Conservation (phyloP, 805 yeast genomes). For the Candida andamanensis region DNA sequence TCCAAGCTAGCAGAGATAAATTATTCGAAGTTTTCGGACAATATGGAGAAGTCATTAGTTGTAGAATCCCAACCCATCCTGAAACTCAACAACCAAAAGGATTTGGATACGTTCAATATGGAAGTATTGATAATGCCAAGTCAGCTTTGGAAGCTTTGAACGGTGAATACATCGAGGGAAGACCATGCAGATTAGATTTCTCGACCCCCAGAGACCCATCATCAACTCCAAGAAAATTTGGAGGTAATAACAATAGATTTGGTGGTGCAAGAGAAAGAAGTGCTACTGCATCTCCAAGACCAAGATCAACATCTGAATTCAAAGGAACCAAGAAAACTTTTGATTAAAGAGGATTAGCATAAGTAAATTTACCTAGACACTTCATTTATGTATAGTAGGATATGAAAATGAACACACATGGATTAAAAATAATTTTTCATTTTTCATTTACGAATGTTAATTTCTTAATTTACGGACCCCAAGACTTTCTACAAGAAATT, state of each 20-base stretch:
- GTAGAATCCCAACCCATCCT: constrained; percentile 96
- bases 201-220: constrained; percentile 78
- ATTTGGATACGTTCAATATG: constrained; percentile 94
- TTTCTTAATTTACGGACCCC: too few species aligned
- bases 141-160: constrained; percentile 81
- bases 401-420: constrained; percentile 1
- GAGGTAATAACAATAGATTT: constrained; percentile 36
- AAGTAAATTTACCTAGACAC: constrained; percentile 3
- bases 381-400: constrained; percentile 6
- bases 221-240: constrained; percentile 24
- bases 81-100: constrained; percentile 99
- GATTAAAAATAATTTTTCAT: too few species aligned
- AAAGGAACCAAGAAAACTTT: constrained; percentile 81
- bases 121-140: constrained; percentile 83
- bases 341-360: too few species aligned
- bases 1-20: constrained; percentile 78
- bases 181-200: constrained; percentile 92
- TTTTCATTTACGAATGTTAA: too few species aligned
- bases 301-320: constrained; percentile 61
- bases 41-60: constrained; percentile 79
- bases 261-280: constrained; percentile 44
- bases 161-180: constrained; percentile 85
- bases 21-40: constrained; percentile 69
- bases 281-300: constrained; percentile 51
- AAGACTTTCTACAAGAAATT: too few species aligned